Evolutionary conservation across 495 filamentous ascomycete genomes (phyloP), one percentile per base, ranked within the genome.

Genomic region (Tuber microsphaerosporum): DNA sequence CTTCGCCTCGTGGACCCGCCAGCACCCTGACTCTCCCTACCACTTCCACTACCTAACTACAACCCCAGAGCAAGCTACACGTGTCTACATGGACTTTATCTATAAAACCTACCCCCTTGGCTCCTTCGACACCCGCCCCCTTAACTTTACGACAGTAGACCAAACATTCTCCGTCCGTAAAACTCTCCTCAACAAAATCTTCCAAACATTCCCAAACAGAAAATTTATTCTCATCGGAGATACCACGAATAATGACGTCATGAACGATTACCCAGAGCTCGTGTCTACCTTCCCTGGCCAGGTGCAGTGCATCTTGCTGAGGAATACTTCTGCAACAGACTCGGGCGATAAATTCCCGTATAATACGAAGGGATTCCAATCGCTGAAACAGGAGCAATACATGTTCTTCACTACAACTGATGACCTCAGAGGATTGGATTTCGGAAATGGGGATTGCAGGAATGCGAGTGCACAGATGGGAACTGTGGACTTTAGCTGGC

Each of bases 1-100:
- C 69, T 82, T 73, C 43, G 45, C 77, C 39, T 34, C 39, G 14
- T 78, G 74, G 81, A 72, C 42, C 0, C 42, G 31, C 16, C 80
- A 82, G 44, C 71, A 75, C 70, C 75, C 77, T 17, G 72, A 77
- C 4, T 73, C 61, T n/a, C 81, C 81, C 79, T 85, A 89, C 77
- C 92, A 93, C 82, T 94, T 93, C 85, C 92, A 94, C 83, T 94
- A 94, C 83, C 87, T 94, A 42, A 94, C 92, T 14, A 94, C 92
- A 0, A 94, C 92, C 3, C 92, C 92, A 1, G 92, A 94, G 83
- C 92, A 94, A 83, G 85, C 89, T 20, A 93, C 92, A 0, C 85
- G 91, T 10, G 90, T 89, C 76, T 94, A 93, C 84, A 92, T 92
- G 91, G 87, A 92, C 71, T 93, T 91, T 86, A 92, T 93, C 81